These are phyloP conservation scores for Catenaria anguillulae DNA, from an alignment of 371 early-diverging fungal genomes.

Conservation along the genomic window DNA sequence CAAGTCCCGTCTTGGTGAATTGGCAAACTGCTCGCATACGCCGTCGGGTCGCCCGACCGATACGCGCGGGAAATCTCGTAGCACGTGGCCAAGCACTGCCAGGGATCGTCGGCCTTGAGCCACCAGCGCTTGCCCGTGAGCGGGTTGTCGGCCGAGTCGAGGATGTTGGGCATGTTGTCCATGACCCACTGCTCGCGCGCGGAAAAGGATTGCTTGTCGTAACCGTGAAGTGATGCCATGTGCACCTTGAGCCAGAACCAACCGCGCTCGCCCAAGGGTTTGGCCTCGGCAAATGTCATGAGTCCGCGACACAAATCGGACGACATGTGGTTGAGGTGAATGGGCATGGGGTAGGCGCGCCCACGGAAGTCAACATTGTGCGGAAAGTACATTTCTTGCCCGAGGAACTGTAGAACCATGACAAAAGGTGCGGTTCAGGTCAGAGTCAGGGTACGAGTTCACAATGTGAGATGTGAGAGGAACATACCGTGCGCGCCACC, in stretches of 20 bases:
- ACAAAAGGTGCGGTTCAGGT: neutral
- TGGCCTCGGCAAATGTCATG: slow-evolving; percentile 63
- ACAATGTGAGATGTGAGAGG: neutral
- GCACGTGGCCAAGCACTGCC: slow-evolving; percentile 87
- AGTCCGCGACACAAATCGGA: slow-evolving; percentile 91
- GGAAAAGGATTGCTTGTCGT: slow-evolving; percentile 80
- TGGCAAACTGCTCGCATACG: slow-evolving; percentile 60
- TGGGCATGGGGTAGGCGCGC: slow-evolving; percentile 93
- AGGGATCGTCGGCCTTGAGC: slow-evolving; percentile 79
- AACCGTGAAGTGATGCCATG: slow-evolving; percentile 81
- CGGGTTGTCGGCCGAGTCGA: slow-evolving; percentile 72
- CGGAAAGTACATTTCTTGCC: slow-evolving; percentile 85
- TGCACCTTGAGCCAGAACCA: slow-evolving; percentile 91
- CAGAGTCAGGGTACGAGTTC: neutral
- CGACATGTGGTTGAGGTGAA: slow-evolving; percentile 88
- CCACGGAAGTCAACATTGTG: slow-evolving; percentile 97
- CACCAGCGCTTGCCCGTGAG: slow-evolving; percentile 67
- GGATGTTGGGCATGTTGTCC: slow-evolving; percentile 54
- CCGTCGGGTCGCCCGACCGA: slow-evolving; percentile 54
- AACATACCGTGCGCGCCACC: slow-evolving; percentile 75
- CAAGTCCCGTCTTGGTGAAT: slow-evolving; percentile 97
- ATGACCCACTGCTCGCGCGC: slow-evolving; percentile 64
- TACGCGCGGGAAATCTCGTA: slow-evolving; percentile 66
- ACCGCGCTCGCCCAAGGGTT: slow-evolving; percentile 73
- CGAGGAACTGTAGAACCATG: slow-evolving; percentile 40